Conservation (phyloP, 768 basidiomycete species). For the Macrocybe gigantea region DNA sequence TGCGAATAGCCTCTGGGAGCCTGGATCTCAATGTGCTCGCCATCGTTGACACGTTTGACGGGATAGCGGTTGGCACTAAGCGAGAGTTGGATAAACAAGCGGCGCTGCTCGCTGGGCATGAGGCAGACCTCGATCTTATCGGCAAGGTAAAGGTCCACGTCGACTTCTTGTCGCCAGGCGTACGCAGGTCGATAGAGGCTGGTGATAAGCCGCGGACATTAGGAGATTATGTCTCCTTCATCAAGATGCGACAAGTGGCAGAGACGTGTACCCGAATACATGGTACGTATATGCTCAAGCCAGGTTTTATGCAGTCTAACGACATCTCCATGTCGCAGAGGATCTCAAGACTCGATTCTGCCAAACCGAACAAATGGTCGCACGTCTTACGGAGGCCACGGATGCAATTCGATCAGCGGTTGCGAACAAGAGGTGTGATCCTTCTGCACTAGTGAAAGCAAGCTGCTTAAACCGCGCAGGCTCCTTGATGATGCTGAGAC, state of each 20-base stretch:
- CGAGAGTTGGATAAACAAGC: constrained; percentile 67
- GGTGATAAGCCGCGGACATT: constrained; percentile 66
- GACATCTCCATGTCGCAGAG: constrained; percentile 28
- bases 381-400: constrained; percentile 50
- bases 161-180: constrained; percentile 66
- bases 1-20: constrained; percentile 65
- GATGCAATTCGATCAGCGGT: constrained; percentile 51
- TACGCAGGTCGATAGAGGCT: constrained; percentile 64
- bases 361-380: constrained; percentile 48
- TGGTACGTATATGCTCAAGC: constrained; percentile 34
- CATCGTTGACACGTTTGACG: constrained; percentile 65
- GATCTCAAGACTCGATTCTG: constrained; percentile 51
- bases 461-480: constrained; percentile 24
- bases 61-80: constrained; percentile 46
- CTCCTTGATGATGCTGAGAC: constrained; percentile 55
- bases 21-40: constrained; percentile 71
- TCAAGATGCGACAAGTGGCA: constrained; percentile 77
- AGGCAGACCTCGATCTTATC: constrained; percentile 70
- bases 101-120: constrained; percentile 52
- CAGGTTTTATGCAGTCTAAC: no score
- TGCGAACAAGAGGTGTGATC: constrained; percentile 37
- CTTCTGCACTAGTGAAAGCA: neutral
- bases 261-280: constrained; percentile 66
- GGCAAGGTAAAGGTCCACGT: constrained; percentile 60
- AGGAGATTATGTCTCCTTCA: constrained; percentile 74